Evolutionary conservation across 805 yeast genomes (phyloP).

Genomic region (Cyberlindnera mississippiensis): DNA sequence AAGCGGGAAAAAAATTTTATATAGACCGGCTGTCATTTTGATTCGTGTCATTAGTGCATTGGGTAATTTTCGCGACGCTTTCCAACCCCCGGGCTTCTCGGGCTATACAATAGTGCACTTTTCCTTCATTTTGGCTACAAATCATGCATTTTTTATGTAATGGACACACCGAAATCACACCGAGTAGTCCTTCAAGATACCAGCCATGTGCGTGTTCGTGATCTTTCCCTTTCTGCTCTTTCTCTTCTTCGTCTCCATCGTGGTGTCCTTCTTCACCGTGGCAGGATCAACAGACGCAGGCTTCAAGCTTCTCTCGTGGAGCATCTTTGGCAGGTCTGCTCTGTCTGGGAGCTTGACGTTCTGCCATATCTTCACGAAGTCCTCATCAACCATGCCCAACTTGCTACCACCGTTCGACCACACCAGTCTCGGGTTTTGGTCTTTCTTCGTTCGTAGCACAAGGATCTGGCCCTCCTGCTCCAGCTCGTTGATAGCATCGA

Average conservation of each 20-base stretch:
- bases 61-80: too few species aligned
- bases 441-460: slow-evolving; percentile 88
- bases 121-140: too few species aligned
- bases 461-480: slow-evolving; percentile 75
- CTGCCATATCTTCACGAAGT: slow-evolving; percentile 80
- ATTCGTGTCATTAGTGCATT: too few species aligned
- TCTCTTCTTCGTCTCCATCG: slow-evolving; percentile 66
- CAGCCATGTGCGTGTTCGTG: slow-evolving; percentile 96
- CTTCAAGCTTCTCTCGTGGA: slow-evolving; percentile 82
- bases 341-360: slow-evolving; percentile 74
- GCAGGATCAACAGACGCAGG: slow-evolving; percentile 99
- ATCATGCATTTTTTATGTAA: too few species aligned
- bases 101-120: too few species aligned
- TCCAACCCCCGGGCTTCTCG: too few species aligned
- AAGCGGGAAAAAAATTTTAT: too few species aligned
- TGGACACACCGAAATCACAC: not conserved
- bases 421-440: slow-evolving; percentile 83
- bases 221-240: slow-evolving; percentile 90
- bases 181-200: slow-evolving; percentile 80
- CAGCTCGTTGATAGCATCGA: slow-evolving; percentile 69
- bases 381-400: slow-evolving; percentile 67
- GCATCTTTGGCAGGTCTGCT: slow-evolving; percentile 72
- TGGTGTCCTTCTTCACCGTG: slow-evolving; percentile 62
- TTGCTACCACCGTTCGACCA: slow-evolving; percentile 87
- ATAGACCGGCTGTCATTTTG: too few species aligned